Percentiles rank a stretch among this genome's conserved stretches.
Conservation (phyloP, 805 yeast species). For the Komagataella mondaviorum region DNA sequence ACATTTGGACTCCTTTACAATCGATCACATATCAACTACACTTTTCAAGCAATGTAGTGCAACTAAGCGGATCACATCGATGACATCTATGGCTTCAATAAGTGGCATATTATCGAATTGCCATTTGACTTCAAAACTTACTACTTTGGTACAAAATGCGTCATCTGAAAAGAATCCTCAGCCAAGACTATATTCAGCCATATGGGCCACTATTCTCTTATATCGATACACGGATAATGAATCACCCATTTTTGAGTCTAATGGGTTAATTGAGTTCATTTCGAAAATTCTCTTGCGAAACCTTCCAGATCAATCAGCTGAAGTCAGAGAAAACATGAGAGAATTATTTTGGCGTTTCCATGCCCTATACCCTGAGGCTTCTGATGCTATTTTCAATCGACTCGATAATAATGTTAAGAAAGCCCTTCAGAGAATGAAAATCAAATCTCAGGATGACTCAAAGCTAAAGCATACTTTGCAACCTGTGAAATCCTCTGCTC, state of each 20-base stretch:
- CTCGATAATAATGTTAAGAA: conserved; percentile 34
- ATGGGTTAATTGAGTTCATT: conserved; percentile 24
- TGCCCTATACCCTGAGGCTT: conserved; percentile 37
- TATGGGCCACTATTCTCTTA: conserved; percentile 55
- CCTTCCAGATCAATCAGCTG: conserved; percentile 66
- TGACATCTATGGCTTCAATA: conserved; percentile 39
- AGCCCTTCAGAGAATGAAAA: conserved; percentile 45
- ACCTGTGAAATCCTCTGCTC: background rate
- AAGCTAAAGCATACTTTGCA: background rate
- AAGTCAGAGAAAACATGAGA: conserved; percentile 67
- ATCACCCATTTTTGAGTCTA: conserved; percentile 14
- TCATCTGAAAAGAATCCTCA: conserved; percentile 57
- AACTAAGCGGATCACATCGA: conserved; percentile 51
- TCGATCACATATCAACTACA: conserved; percentile 34
- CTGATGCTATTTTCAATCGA: conserved; percentile 21
- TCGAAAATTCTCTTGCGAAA: conserved; percentile 44
- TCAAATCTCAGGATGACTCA: conserved; percentile 18
- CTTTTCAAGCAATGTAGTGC: conserved; percentile 42
- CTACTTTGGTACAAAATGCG: conserved; percentile 35
- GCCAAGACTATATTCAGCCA: conserved; percentile 56
- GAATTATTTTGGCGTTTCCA: conserved; percentile 60
- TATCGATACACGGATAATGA: conserved; percentile 31
- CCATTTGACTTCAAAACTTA: conserved; percentile 35
- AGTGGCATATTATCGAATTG: conserved; percentile 42
- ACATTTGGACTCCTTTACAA: conserved; percentile 26